Percentiles rank a stretch among this genome's conserved stretches.
Conservation (phyloP, 331 rosid genomes). For the Quercus phellos region DNA sequence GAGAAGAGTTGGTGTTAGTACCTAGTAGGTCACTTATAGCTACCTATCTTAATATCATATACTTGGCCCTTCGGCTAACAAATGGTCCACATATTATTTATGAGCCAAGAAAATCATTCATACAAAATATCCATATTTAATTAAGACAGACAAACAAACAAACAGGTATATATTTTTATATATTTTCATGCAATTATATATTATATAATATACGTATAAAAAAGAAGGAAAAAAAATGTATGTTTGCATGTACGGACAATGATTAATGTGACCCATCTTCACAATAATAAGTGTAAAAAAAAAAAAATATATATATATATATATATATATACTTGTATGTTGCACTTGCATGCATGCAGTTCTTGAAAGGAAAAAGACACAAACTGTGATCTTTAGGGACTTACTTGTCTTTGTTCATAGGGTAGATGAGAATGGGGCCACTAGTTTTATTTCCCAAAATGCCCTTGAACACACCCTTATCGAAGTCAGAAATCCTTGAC, state of each 20-base stretch:
- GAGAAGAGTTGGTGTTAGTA: not conserved
- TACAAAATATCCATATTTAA: too few species aligned
- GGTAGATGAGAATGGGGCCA: slow-evolving; percentile 97
- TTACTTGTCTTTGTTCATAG: slow-evolving; percentile 86
- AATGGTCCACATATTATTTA: too few species aligned
- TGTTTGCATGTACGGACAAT: not conserved
- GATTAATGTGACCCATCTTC: not conserved
- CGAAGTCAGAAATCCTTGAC: slow-evolving; percentile 80
- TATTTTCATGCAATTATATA: too few species aligned
- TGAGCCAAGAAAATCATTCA: too few species aligned
- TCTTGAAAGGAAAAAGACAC: slow-evolving; percentile 20
- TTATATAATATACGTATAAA: too few species aligned
- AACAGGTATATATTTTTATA: too few species aligned
- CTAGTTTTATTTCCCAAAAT: slow-evolving; percentile 85
- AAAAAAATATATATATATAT: too few species aligned
- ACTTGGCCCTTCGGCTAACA: not conserved
- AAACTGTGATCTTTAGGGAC: slow-evolving; percentile 9
- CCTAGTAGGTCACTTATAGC: not conserved
- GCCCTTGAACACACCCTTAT: slow-evolving; percentile 83
- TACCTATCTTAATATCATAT: not conserved
- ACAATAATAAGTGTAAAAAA: slow-evolving; percentile 1
- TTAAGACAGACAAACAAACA: too few species aligned
- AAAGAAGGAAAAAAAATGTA: too few species aligned
- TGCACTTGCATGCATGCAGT: slow-evolving; percentile 21
- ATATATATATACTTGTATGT: not conserved